Percentiles rank a stretch among this genome's conserved stretches.
phyloP scores from a whole-genome alignment of 108 stramenopile genomes.

The Cyclotella distinguenda region DNA sequence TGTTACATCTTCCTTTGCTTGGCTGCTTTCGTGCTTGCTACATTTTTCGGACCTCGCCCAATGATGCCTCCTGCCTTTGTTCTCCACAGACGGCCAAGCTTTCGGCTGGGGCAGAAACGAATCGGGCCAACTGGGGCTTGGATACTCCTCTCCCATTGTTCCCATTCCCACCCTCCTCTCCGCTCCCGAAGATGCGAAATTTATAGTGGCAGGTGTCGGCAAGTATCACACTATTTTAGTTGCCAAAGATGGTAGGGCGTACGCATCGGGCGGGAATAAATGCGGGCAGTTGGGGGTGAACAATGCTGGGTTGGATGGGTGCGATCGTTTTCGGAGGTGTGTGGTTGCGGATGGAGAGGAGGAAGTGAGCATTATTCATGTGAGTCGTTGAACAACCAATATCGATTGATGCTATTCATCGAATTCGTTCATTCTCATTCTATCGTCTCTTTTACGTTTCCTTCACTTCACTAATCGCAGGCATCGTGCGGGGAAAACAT shows the following conservation, averaged over 20 bases:
- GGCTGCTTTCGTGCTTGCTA: neutral
- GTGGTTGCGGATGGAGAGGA: conserved; percentile 30
- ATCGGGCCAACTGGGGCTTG: conserved; percentile 46
- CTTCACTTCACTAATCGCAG: neutral
- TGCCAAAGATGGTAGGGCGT: conserved; percentile 51
- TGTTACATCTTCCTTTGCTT: neutral
- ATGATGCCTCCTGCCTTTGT: no score
- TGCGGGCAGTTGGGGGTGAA: conserved; percentile 79
- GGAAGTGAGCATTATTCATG: conserved; percentile 52
- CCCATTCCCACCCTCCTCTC: conserved; percentile 39
- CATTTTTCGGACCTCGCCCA: neutral
- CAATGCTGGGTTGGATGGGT: conserved; percentile 35
- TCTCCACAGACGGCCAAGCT: conserved; percentile 50
- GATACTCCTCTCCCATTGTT: conserved; percentile 35
- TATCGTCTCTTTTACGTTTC: conserved; percentile 1
- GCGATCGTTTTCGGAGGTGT: conserved; percentile 51
- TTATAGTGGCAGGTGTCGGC: conserved; percentile 74
- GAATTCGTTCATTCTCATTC: neutral
- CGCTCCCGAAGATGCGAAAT: conserved; percentile 3
- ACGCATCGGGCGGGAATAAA: conserved; percentile 70
- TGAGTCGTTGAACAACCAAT: conserved; percentile 21
- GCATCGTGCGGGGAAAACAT: conserved; percentile 86
- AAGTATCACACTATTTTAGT: conserved; percentile 80
- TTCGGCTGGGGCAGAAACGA: conserved; percentile 90
- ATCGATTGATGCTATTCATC: no score